Evolutionary conservation across 768 basidiomycete species (phyloP).

Genomic region (Rhodotorula diobovata): DNA sequence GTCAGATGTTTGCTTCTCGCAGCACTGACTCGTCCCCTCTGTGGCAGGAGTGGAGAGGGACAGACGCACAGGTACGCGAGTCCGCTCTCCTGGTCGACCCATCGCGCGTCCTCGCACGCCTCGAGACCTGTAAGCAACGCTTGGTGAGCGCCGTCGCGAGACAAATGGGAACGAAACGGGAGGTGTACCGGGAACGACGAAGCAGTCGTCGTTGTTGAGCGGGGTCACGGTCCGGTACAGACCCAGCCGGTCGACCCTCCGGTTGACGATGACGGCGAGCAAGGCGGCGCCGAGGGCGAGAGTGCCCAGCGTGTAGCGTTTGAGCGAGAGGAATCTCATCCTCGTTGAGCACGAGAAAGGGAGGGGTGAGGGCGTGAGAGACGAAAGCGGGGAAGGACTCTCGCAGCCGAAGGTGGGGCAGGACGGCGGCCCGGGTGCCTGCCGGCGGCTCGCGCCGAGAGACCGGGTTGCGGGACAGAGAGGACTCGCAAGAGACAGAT

Average conservation of each 20-base stretch:
- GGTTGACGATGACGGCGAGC: background rate
- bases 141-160: background rate
- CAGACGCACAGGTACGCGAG: slow-evolving; percentile 22
- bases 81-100: slow-evolving; percentile 15
- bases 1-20: no score
- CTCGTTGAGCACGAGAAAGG: no score
- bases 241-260: background rate
- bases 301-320: background rate
- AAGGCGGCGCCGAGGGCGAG: background rate
- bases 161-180: no score
- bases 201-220: slow-evolving; percentile 23
- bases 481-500: no score
- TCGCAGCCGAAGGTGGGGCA: no score
- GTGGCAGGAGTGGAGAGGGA: background rate
- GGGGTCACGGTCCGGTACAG: background rate
- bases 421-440: no score
- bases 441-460: no score
- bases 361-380: no score
- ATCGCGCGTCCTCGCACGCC: slow-evolving; percentile 22
- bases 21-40: no score
- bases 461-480: no score
- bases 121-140: slow-evolving; percentile 5
- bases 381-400: no score
- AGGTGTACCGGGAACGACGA: slow-evolving; percentile 18
- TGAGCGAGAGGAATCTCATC: background rate